Evolutionary conservation across 2,329 filamentous ascomycete genomes (phyloP).

Genomic region (Calonectria naviculata): DNA sequence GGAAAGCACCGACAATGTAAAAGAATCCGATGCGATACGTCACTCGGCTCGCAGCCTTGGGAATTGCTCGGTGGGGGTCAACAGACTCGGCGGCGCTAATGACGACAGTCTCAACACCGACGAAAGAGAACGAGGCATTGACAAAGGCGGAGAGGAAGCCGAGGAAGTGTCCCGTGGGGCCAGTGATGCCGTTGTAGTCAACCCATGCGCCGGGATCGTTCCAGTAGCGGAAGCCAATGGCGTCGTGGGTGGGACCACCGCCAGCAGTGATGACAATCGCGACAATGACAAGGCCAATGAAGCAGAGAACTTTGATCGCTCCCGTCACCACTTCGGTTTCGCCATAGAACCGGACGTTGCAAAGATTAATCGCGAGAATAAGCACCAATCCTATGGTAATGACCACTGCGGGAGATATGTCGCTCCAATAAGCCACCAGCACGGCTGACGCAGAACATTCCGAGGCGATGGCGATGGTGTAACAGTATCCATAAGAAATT

Average conservation of each 20-base stretch:
- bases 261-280: slow-evolving; percentile 67
- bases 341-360: slow-evolving; percentile 68
- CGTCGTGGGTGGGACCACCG: slow-evolving; percentile 62
- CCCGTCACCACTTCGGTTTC: slow-evolving; percentile 72
- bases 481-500: slow-evolving; percentile 39
- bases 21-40: slow-evolving; percentile 70
- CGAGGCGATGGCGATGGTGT: slow-evolving; percentile 36
- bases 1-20: slow-evolving; percentile 67
- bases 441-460: slow-evolving; percentile 36
- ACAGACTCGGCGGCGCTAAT: slow-evolving; percentile 72
- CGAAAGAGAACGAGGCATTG: slow-evolving; percentile 67
- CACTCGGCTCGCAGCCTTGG: slow-evolving; percentile 69
- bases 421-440: slow-evolving; percentile 37
- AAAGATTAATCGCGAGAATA: slow-evolving; percentile 66
- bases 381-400: slow-evolving; percentile 67
- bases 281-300: slow-evolving; percentile 67
- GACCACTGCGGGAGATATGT: slow-evolving; percentile 36
- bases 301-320: slow-evolving; percentile 68
- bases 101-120: slow-evolving; percentile 50
- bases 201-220: slow-evolving; percentile 57
- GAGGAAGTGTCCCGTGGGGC: slow-evolving; percentile 62
- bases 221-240: slow-evolving; percentile 56
- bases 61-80: slow-evolving; percentile 71
- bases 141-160: slow-evolving; percentile 66
- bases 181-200: slow-evolving; percentile 56